Conservation (phyloP, 805 yeast genomes). For the Huiozyma naganishii region DNA sequence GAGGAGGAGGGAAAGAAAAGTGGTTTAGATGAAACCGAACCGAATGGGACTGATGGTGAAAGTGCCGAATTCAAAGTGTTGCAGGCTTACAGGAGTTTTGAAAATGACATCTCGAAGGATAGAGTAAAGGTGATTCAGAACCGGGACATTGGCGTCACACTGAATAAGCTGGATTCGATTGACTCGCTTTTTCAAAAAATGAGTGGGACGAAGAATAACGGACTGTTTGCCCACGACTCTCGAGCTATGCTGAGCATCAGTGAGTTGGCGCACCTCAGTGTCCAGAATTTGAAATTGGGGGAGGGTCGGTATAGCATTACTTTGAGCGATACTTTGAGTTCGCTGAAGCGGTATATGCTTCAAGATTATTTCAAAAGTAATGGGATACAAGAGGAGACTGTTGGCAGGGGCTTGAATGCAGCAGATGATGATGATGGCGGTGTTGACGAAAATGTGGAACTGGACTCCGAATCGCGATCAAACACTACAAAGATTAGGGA, state of each 20-base stretch:
- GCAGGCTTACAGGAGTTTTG: constrained; percentile 25
- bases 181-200: constrained; percentile 38
- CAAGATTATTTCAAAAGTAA: constrained; percentile 20
- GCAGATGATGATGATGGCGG: constrained; percentile 9
- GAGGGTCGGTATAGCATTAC: constrained; percentile 41
- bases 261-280: constrained; percentile 52
- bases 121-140: constrained; percentile 46
- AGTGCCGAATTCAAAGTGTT: constrained; percentile 17
- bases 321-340: constrained; percentile 35
- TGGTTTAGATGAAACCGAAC: not conserved
- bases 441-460: constrained; percentile 15
- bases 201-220: constrained; percentile 29
- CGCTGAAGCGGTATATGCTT: constrained; percentile 31
- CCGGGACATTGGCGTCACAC: constrained; percentile 43
- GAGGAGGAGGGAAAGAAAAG: no score
- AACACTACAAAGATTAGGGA: constrained; percentile 8
- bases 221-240: constrained; percentile 50
- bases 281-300: constrained; percentile 50
- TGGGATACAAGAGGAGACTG: constrained; percentile 10
- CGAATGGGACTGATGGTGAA: not conserved
- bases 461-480: constrained; percentile 9
- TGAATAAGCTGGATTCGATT: constrained; percentile 34
- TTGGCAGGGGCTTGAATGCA: not conserved
- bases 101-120: constrained; percentile 25
- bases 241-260: constrained; percentile 51